Percentiles rank a stretch among this genome's conserved stretches.
phyloP scores from a whole-genome alignment of 306 rosid genomes.

The Echinosophora koreensis region DNA sequence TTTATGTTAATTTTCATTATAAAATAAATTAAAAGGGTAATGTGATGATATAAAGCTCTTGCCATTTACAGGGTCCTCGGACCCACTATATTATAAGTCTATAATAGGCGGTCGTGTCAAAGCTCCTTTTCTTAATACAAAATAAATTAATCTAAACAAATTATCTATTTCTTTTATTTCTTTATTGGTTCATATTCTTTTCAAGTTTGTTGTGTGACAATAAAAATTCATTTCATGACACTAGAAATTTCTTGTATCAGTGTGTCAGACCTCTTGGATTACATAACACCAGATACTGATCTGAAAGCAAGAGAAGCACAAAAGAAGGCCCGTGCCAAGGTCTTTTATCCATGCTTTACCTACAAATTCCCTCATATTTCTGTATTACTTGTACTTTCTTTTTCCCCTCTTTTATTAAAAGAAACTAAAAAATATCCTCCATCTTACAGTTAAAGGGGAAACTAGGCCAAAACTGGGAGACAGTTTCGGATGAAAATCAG shows the following conservation, averaged over 20 bases:
- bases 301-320: constrained; percentile 93
- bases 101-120: too few species aligned
- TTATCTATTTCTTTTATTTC: background rate
- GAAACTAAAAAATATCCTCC: constrained; percentile 39
- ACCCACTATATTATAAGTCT: too few species aligned
- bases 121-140: too few species aligned
- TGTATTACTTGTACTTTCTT: background rate
- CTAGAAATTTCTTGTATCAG: constrained; percentile 53
- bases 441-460: constrained; percentile 80
- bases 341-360: constrained; percentile 17
- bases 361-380: constrained; percentile 28
- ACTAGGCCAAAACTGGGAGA: constrained; percentile 74
- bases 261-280: constrained; percentile 97
- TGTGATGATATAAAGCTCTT: too few species aligned
- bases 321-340: constrained; percentile 93
- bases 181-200: background rate
- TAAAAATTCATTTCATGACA: background rate
- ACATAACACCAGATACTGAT: constrained; percentile 93
- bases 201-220: constrained; percentile 28
- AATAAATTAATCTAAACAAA: background rate
- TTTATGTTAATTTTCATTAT: too few species aligned
- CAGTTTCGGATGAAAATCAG: constrained; percentile 67
- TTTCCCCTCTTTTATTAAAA: constrained; percentile 19
- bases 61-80: too few species aligned
- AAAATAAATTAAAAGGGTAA: too few species aligned